Evolutionary conservation across 192 early-diverging fungal genomes (phyloP), one percentile per base, ranked within the genome.

Genomic region (Backusella circina): DNA sequence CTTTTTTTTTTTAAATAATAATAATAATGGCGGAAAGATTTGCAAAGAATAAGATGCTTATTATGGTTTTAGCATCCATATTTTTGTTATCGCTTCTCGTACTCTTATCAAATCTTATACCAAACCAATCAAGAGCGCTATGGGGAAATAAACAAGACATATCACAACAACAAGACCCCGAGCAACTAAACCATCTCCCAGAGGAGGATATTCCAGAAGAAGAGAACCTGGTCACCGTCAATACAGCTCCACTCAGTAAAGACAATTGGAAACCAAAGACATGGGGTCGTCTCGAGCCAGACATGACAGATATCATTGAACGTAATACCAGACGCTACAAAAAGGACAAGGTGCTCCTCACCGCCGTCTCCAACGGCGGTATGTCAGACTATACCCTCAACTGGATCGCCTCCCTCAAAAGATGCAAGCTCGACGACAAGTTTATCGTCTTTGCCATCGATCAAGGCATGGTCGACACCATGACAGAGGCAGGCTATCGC

Each of bases 321-420:
- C 15, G 28, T 3, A 70, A 70, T 31, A 41, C 39, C 10, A 61
- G 23, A 61, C 2, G 54, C 26, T 61, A 7, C 23, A 8, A 26
- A 28, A 33, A 35, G 23, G 71, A 80, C 26, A 51, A 72, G 15
- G 47, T 81, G 1, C 41, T 81, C 70, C 78, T 80, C 18, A 77
- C 82, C 1, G 77, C 82, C 15, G 82, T 83, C 2, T 75, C 75
- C 12, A 83, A 83, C 47, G 39, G 33, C 7, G 82, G 82, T 16
- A 83, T 83, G 82, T 71, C 64, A 0, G 78, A 83, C 32, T 83
- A 83, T 75, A 83, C 82, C 21, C 54, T 83, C 28, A 83, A 83
- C 70, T 83, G 82, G 82, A 79, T 79, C 31, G 78, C 74, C 23
- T 83, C 82, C 0, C 41, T 83, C 1, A 68, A 78, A 33, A 54